Evolutionary conservation across 768 basidiomycete species (phyloP), one percentile per base, ranked within the genome.

Genomic region (Mycena venus): DNA sequence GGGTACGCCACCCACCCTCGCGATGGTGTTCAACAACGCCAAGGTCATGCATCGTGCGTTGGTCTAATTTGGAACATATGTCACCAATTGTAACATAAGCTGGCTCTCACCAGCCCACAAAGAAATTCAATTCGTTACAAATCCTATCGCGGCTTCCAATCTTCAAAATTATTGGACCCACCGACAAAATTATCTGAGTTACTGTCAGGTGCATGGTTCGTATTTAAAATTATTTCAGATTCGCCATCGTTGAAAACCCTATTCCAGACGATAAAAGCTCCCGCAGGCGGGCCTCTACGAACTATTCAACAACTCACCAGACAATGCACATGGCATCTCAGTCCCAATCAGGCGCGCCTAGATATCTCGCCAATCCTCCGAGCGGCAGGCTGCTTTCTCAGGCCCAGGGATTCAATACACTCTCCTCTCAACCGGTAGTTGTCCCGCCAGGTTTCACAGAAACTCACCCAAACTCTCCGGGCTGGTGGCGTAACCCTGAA

Each of bases 401-500:
- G 4, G 0, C 31, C 1, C 44, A 29, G 3, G 56, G 4, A 0
- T 69, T 69, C 36, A 55, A 29, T 49, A 70, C 73, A 6, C 56
- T 74, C 19, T 38, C 58, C 7, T 8, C 68, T 11, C 73, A 74
- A 5, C 73, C 62, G 5, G 73, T 74, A 47, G 68, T 74, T 21
- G 68, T 74, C 2, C 73, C 73, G 2, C 12, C 63, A 5, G 73
- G 73, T 11, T 74, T 74, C 31, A 74, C 73, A 3, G 68, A 74
- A 21, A 63, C 53, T 7, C 31, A 74, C 38, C 49, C 73, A 3
- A 40, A 10, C 58, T 2, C 29, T 1, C 73, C 68, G 0, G 73
- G 73, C 19, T 70, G 68, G 68, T 74, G 73, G 73, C 61, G 73
- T 15, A 74, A 74, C 29, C 73, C 73, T 1, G 36, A 47, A 36